Base-by-base conservation (phyloP, 495 filamentous ascomycete species). In the Chaetomidium leptoderma region DNA sequence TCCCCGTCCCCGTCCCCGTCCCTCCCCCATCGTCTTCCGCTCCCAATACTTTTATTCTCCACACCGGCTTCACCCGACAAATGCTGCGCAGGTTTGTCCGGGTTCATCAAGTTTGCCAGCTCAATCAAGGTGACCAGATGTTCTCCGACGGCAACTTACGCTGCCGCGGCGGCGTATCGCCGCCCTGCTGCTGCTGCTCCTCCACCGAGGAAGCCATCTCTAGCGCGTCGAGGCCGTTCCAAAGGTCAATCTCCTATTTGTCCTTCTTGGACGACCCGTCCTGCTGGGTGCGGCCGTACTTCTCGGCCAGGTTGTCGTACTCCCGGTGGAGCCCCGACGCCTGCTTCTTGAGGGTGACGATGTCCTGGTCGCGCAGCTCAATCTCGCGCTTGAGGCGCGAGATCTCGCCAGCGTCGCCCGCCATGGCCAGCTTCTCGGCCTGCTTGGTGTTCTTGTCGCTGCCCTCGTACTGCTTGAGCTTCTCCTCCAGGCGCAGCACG, bases 401-500 rank as follows among this genome's bases (percentile, higher is more conserved):
- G 49, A 84, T 77, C 70, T 84, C 75, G 56, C 77, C 78, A 59
- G 78, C 77, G 53, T 89, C 78, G 29, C 77, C 77, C 46, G 84
- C 89, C 63, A 89, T 84, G 70, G 95, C 91, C 55, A 88, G 85
- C 65, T 86, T 78, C 62, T 83, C 80, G 60, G 85, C 84, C 68
- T 87, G 78, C 81, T 92, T 92, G 65, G 85, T 85, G 61, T 81
- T 78, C 55, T 84, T 83, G 63, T 81, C 82, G 63, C 85, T 83
- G 71, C 92, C 86, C 73, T 93, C 89, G 69, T 91, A 85, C 57
- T 83, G 76, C 84, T 91, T 95, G 63, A 96, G 79, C 74, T 88
- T 88, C 76, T 93, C 89, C 76, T 98, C 92, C 26, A 98, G 89
- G 59, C 89, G 89, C 57, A 98, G 84, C 10, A 88, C 83, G 61